phyloP scores from a whole-genome alignment of 2,329 filamentous ascomycete species.

The Penicillium sp. region DNA sequence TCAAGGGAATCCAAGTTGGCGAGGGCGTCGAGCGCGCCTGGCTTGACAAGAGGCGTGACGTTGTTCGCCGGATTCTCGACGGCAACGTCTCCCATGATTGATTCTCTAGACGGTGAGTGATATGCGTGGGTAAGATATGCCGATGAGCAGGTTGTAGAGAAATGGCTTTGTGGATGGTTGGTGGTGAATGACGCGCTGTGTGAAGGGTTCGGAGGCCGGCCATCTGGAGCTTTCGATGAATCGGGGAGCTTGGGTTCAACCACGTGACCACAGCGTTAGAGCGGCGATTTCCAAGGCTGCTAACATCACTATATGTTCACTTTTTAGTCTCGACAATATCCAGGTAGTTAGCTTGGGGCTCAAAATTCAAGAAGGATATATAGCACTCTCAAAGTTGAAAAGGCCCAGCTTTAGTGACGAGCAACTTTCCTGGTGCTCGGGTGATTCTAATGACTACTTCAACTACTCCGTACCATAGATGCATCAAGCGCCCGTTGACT shows the following conservation, averaged over 20 bases:
- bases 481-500: background rate
- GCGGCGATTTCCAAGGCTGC: background rate
- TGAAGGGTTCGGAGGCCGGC: constrained; percentile 19
- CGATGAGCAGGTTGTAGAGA: background rate
- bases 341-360: background rate
- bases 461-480: background rate
- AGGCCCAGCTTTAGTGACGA: background rate
- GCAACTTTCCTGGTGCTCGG: too few species aligned
- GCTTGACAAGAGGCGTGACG: constrained; percentile 77
- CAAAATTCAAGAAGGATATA: background rate
- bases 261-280: constrained; percentile 8
- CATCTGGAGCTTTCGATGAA: constrained; percentile 20
- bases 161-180: constrained; percentile 7
- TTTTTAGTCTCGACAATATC: background rate
- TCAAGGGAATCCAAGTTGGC: constrained; percentile 89
- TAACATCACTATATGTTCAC: background rate
- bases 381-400: background rate
- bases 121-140: background rate
- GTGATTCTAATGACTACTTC: background rate
- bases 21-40: constrained; percentile 73
- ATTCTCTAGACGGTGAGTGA: constrained; percentile 4
- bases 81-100: constrained; percentile 78
- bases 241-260: constrained; percentile 7
- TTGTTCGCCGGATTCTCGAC: constrained; percentile 79
- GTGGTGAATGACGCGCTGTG: constrained; percentile 14